Percentiles rank a stretch among this genome's conserved stretches.
These are phyloP conservation scores for Phaffia rhodozyma DNA, from an alignment of 1,284 basidiomycete species.

Conservation along the genomic window DNA sequence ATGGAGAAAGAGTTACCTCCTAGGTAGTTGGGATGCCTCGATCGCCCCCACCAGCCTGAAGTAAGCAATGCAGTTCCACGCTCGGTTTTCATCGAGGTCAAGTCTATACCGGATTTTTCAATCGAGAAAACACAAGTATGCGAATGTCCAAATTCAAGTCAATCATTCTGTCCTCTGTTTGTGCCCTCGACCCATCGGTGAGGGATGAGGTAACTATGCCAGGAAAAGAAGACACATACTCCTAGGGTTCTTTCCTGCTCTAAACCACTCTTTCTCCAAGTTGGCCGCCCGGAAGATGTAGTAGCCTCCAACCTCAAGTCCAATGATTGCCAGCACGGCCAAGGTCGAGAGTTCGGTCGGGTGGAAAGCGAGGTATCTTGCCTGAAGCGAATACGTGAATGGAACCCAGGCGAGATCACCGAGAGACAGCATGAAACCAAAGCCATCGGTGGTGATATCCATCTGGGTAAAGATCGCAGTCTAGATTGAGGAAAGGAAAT, in stretches of 20 bases:
- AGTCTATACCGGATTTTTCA: constrained; percentile 36
- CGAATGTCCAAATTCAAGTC: not conserved
- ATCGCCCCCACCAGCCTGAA: constrained; percentile 94
- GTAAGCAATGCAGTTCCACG: constrained; percentile 82
- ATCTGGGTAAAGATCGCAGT: constrained; percentile 80
- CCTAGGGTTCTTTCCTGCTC: constrained; percentile 87
- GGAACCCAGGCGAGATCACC: constrained; percentile 94
- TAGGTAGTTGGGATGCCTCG: constrained; percentile 85
- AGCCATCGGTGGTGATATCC: constrained; percentile 97
- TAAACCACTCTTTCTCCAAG: constrained; percentile 90
- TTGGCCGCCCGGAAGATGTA: constrained; percentile 86
- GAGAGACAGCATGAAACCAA: constrained; percentile 95
- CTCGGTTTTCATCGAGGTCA: constrained; percentile 71
- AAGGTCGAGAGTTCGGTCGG: constrained; percentile 64
- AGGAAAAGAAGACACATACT: constrained; percentile 34
- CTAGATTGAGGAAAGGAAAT: constrained; percentile 23
- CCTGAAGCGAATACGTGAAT: constrained; percentile 87
- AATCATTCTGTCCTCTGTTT: not conserved
- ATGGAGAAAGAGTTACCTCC: constrained; percentile 27
- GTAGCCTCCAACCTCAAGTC: constrained; percentile 64
- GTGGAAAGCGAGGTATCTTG: constrained; percentile 81
- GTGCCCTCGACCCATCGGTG: not conserved
- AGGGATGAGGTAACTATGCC: not conserved
- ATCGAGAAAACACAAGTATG: not conserved
- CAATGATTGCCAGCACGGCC: constrained; percentile 51